Base-by-base conservation (phyloP, 192 early-diverging fungal genomes). In the Rhizoclosmatium sp. region DNA sequence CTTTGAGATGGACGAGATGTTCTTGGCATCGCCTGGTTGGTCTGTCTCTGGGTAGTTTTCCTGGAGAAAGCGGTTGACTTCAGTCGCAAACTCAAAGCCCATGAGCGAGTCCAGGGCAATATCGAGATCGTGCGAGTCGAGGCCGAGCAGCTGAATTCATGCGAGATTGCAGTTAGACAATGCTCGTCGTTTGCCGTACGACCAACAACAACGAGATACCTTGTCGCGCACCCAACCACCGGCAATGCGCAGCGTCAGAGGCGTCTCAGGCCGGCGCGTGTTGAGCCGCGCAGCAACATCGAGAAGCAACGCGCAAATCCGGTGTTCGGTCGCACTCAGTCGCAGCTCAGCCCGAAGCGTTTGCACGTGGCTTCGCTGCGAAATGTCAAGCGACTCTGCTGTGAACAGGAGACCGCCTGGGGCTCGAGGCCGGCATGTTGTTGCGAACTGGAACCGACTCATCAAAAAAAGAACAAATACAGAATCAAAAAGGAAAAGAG, bases 211-310 rank as follows among this genome's bases (percentile, higher is more conserved):
- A 31, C 1, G 2, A 2, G 47, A 41, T 80, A 94, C 92, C 86
- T 99, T 99, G 83, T 99, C 98, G 69, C 98, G 90, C 56, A 99
- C 98, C 98, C 97, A 99, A 10, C 98, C 98, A 60, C 98, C 98
- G 41, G 97, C 96, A 56, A 99, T 95, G 19, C 98, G 89, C 59
- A 97, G 89, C 39, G 89, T 85, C 71, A 94, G 81, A 87, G 89
- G 46, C 85, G 73, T 42, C 3, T 81, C 81, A 14, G 89, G 85
- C 44, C 87, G 75, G 42, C 81, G 40, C 40, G 81, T 67, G 64
- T 87, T 82, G 59, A 94, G 77, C 46, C 87, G 71, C 5, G 88
- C 79, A 2, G 92, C 89, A 3, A 93, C 93, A 4, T 81, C 80
- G 31, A 82, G 81, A 23, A 97, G 87, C 41, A 94, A 73, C 16